Percentiles rank a stretch among this genome's conserved stretches.
These are phyloP conservation scores for Ustanciosporium gigantosporum DNA, from an alignment of 1,284 basidiomycete species.

Conservation along the genomic window DNA sequence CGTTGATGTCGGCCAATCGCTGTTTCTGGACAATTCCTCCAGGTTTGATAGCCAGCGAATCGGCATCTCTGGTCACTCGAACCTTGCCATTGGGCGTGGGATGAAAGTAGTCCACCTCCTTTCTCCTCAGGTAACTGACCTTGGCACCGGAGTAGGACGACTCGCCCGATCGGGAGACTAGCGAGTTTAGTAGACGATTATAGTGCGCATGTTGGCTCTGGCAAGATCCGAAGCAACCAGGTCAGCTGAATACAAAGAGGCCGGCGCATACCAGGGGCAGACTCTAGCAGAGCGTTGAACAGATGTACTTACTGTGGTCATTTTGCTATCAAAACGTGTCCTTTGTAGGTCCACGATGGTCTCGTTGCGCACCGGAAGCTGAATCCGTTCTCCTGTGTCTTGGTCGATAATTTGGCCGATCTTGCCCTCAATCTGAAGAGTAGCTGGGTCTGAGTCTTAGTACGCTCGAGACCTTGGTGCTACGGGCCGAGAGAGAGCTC, in stretches of 20 bases:
- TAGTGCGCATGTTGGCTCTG: slow-evolving; percentile 83
- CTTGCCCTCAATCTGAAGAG: slow-evolving; percentile 82
- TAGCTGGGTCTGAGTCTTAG: not conserved
- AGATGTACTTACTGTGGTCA: slow-evolving; percentile 77
- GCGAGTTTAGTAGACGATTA: slow-evolving; percentile 78
- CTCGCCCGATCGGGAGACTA: slow-evolving; percentile 63
- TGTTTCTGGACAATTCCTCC: slow-evolving; percentile 71
- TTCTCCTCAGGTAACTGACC: slow-evolving; percentile 76
- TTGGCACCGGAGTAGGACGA: slow-evolving; percentile 65
- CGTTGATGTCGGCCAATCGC: slow-evolving; percentile 82
- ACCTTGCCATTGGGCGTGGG: slow-evolving; percentile 66
- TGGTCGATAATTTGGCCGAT: slow-evolving; percentile 78
- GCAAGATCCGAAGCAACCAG: not conserved
- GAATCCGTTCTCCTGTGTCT: slow-evolving; percentile 66
- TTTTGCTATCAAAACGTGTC: slow-evolving; percentile 80
- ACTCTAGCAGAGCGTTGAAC: no score
- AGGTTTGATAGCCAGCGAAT: slow-evolving; percentile 67
- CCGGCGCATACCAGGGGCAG: no score
- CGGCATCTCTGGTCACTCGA: slow-evolving; percentile 82
- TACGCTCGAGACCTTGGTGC: not conserved
- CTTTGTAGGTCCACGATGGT: slow-evolving; percentile 66
- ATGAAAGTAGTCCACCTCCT: slow-evolving; percentile 83
- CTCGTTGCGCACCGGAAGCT: slow-evolving; percentile 79
- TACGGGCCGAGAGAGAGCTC: no score
- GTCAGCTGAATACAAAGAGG: not conserved